These are phyloP conservation scores for Pneumocystis murina DNA, from an alignment of 1,139 yeast genomes.

Conservation along the genomic window DNA sequence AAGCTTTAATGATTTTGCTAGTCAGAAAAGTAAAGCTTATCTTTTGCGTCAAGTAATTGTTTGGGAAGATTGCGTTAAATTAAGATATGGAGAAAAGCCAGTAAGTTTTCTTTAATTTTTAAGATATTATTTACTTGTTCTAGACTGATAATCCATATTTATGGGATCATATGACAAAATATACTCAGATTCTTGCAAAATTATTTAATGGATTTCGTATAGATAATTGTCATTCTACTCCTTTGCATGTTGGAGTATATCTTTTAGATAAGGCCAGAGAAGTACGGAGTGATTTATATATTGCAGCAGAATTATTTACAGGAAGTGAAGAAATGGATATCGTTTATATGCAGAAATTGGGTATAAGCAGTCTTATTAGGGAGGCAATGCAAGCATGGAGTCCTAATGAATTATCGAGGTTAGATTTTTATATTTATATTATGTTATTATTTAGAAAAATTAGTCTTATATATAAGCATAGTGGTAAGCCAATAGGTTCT, in stretches of 20 bases:
- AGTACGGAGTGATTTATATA: conserved; percentile 71
- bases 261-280: conserved; percentile 77
- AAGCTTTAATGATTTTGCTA: conserved; percentile 81
- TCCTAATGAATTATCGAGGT: conserved; percentile 58
- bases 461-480: conserved; percentile 74
- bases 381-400: conserved; percentile 97
- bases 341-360: conserved; percentile 76
- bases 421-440: neutral
- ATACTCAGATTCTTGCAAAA: conserved; percentile 59
- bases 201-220: conserved; percentile 79
- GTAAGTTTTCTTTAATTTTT: conserved; percentile 19
- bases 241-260: conserved; percentile 82
- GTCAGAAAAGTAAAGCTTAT: conserved; percentile 61
- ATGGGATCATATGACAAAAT: conserved; percentile 78
- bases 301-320: conserved; percentile 85
- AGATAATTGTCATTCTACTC: conserved; percentile 93
- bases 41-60: conserved; percentile 83
- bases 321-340: conserved; percentile 88
- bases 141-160: conserved; percentile 60
- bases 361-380: conserved; percentile 72
- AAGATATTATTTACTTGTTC: neutral
- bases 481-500: conserved; percentile 92
- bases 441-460: neutral
- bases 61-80: conserved; percentile 95
- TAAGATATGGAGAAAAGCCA: conserved; percentile 64